phyloP scores from a whole-genome alignment of 352 stramenopile species.

The Globisporangium parvum region DNA sequence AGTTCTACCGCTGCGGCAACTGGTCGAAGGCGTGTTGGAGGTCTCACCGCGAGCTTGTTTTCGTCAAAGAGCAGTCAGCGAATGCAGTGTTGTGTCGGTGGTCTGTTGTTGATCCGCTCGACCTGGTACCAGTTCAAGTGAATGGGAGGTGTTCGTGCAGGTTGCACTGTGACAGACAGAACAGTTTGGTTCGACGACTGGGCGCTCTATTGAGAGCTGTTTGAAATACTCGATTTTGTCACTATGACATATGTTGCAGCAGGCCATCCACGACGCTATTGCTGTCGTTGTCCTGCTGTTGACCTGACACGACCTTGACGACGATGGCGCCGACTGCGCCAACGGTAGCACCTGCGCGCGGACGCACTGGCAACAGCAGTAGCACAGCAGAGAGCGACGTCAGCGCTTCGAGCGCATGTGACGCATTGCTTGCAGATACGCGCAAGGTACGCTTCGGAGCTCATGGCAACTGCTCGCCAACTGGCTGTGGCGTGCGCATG shows the following conservation, averaged over 20 bases:
- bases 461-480: too few relatives aligned
- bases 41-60: too few relatives aligned
- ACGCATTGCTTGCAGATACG: constrained; percentile 28
- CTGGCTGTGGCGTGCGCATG: not conserved
- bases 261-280: not conserved
- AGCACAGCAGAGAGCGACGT: not conserved
- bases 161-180: not conserved
- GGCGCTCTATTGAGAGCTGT: constrained; percentile 3
- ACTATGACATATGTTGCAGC: not conserved
- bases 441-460: constrained; percentile 25
- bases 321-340: constrained; percentile 3
- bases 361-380: too few relatives aligned
- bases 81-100: too few relatives aligned
- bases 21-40: too few relatives aligned
- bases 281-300: too few relatives aligned
- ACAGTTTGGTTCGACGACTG: not conserved
- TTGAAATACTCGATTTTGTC: not conserved
- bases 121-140: too few relatives aligned
- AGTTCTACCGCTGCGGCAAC: too few relatives aligned
- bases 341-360: not conserved
- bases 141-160: too few relatives aligned
- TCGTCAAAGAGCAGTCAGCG: too few relatives aligned
- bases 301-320: too few relatives aligned
- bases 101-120: too few relatives aligned
- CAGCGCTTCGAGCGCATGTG: constrained; percentile 9